Base-by-base conservation (phyloP, 2,329 filamentous ascomycete genomes). In the Rhinocladiella similis region DNA sequence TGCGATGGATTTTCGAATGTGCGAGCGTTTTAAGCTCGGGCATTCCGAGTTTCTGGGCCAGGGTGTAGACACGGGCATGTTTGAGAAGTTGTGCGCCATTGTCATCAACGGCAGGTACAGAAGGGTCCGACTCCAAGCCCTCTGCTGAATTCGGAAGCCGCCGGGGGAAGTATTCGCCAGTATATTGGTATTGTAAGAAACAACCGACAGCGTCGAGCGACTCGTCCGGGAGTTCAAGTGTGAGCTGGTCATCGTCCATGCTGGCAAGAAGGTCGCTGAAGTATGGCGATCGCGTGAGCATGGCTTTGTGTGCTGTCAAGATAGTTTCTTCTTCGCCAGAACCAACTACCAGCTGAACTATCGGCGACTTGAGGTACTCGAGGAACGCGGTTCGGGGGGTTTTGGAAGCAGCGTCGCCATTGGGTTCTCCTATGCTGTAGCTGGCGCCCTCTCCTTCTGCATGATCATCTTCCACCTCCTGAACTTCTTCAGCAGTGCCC, bases 1-100 rank as follows among this genome's bases (percentile, higher is more conserved):
- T 89, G 71, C 90, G 90, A 78, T 96, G 91, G 67, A 97, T 96
- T 79, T 97, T 97, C 70, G 84, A 86, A 70, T 89, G 89, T 2
- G 91, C 88, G 25, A 96, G 84, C 16, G 80, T 83, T 73, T 89
- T 90, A 61, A 97, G 84, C 9, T 78, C 77, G 0, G 79, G 74
- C 47, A 91, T 75, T 39, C 84, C 82, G 59, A 94, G 86, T 73
- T 88, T 91, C 66, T 91, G 88, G 20, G 90, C 91, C 20, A 97
- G 80, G 0, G 90, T 96, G 78, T 96, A 96, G 62, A 96, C 83
- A 62, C 89, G 88, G 19, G 92, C 92, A 71, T 97, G 92, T 68
- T 89, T 90, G 59, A 97, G 84, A 16, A 97, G 85, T 69, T 93
- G 89, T 13, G 87, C 82, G 63, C 91, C 91, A n/a, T 83, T 83